Conservation (phyloP, 108 stramenopile species). For the Conticribra weissflogii region DNA sequence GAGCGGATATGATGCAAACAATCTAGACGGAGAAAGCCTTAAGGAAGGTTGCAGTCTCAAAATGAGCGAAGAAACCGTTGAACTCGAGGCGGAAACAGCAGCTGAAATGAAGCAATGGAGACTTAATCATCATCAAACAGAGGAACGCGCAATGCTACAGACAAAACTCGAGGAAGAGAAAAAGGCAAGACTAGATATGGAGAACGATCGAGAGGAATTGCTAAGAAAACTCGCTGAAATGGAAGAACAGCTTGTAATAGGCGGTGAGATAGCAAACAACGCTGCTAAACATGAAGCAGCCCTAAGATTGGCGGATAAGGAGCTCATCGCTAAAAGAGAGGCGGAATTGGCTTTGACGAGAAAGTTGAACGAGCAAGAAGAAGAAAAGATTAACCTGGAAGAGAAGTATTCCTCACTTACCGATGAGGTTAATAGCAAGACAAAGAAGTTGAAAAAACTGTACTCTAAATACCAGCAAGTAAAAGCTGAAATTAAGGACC, state of each 20-base stretch:
- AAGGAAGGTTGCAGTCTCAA: too few species aligned
- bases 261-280: conserved; percentile 87
- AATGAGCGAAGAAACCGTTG: conserved; percentile 40
- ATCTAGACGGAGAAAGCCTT: too few species aligned
- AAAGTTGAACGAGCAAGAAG: conserved; percentile 60
- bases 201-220: conserved; percentile 65
- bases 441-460: conserved; percentile 84
- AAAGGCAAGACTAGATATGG: conserved; percentile 62
- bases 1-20: conserved; percentile 20
- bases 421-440: conserved; percentile 83
- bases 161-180: conserved; percentile 74
- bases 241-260: conserved; percentile 86
- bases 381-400: conserved; percentile 66
- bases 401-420: conserved; percentile 66
- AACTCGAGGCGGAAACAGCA: conserved; percentile 44
- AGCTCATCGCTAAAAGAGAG: conserved; percentile 66
- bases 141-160: conserved; percentile 70
- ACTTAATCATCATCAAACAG: conserved; percentile 62
- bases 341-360: conserved; percentile 70
- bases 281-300: conserved; percentile 87
- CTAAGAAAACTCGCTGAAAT: conserved; percentile 74
- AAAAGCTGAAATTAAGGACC: conserved; percentile 72
- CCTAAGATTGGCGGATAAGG: conserved; percentile 78
- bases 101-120: conserved; percentile 41
- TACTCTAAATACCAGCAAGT: conserved; percentile 81